Evolutionary conservation across 2,329 filamentous ascomycete species (phyloP).

Genomic region (Anthostomella pinea): DNA sequence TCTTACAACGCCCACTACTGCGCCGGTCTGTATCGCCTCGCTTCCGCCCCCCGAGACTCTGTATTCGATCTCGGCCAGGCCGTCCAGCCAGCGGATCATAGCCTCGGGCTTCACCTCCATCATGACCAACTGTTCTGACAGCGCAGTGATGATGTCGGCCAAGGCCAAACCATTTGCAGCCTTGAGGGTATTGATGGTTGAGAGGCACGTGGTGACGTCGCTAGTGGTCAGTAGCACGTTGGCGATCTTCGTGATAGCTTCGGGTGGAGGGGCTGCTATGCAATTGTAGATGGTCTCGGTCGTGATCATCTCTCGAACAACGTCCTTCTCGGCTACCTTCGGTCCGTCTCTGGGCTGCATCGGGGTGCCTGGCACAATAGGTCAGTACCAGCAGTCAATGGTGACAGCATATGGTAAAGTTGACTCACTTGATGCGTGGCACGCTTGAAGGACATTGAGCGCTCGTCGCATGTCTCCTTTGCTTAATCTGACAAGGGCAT

Average conservation of each 20-base stretch:
- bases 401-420: too few relatives aligned
- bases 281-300: conserved; percentile 96
- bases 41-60: conserved; percentile 82
- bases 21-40: conserved; percentile 87
- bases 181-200: conserved; percentile 86
- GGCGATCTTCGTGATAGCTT: conserved; percentile 81
- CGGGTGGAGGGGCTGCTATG: conserved; percentile 90
- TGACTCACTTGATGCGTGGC: conserved; percentile 85
- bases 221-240: conserved; percentile 78
- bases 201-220: conserved; percentile 86
- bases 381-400: conserved; percentile 2
- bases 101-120: conserved; percentile 84
- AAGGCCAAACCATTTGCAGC: conserved; percentile 80
- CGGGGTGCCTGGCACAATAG: conserved; percentile 56
- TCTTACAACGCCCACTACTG: conserved; percentile 83
- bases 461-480: conserved; percentile 96
- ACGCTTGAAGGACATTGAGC: conserved; percentile 93
- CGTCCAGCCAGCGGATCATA: conserved; percentile 87
- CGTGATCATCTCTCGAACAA: conserved; percentile 74
- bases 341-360: conserved; percentile 59
- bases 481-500: conserved; percentile 80
- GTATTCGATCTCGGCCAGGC: conserved; percentile 90
- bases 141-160: conserved; percentile 85
- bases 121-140: conserved; percentile 78
- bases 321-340: conserved; percentile 59